These are phyloP conservation scores for Mycosphaerelloides madeirae DNA, from an alignment of 2,329 filamentous ascomycete species.

Conservation along the genomic window DNA sequence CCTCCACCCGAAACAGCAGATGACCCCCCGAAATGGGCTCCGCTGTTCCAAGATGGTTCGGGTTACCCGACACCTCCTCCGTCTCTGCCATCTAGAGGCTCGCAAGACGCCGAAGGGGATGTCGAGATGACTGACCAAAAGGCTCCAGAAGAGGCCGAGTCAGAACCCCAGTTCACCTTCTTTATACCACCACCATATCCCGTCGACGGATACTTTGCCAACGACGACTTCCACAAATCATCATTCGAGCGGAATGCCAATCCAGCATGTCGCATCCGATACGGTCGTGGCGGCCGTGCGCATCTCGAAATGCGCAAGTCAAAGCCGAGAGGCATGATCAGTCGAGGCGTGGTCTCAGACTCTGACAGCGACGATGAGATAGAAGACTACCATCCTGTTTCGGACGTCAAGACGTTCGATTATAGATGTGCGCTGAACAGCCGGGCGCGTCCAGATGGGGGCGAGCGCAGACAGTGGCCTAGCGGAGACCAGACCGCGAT, in stretches of 20 bases:
- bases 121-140: conserved; percentile 34
- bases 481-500: conserved; percentile 23
- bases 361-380: conserved; percentile 73
- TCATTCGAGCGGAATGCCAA: conserved; percentile 42
- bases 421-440: conserved; percentile 57
- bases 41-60: conserved; percentile 23
- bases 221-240: conserved; percentile 7
- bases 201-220: conserved; percentile 8
- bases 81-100: conserved; percentile 40
- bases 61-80: conserved; percentile 45
- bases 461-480: conserved; percentile 12
- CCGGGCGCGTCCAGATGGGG: conserved; percentile 22
- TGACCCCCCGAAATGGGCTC: conserved; percentile 26
- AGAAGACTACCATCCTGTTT: conserved; percentile 37
- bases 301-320: conserved; percentile 66
- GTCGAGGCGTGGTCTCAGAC: conserved; percentile 57
- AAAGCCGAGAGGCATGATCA: conserved; percentile 21
- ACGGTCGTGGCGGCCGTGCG: conserved; percentile 76
- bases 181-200: conserved; percentile 14
- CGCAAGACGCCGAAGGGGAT: conserved; percentile 34
- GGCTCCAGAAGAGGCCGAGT: conserved; percentile 14
- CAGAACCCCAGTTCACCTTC: conserved; percentile 24
- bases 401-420: conserved; percentile 59
- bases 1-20: conserved; percentile 59
- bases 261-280: conserved; percentile 74